A percentile compares a stretch with the other conserved stretches of the same genome.
phyloP scores from a whole-genome alignment of 345 rosid genomes.

The Salix suchowensis region DNA sequence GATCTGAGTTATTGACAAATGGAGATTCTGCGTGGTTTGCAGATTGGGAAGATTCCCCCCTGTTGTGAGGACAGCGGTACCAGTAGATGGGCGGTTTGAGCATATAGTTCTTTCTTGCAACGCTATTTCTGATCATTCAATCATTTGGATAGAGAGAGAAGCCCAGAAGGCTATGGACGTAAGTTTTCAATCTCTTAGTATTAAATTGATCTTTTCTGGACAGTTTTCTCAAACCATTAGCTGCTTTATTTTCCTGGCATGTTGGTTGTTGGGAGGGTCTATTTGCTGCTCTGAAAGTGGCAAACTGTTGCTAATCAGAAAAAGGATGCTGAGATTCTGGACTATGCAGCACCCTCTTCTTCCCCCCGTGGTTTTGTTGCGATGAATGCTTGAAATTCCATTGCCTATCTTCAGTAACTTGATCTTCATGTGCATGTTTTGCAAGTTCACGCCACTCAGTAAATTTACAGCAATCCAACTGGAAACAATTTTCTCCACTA shows the following conservation, averaged over 20 bases:
- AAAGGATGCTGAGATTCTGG: not conserved
- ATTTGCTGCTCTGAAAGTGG: not conserved
- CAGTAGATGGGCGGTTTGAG: slow-evolving; percentile 95
- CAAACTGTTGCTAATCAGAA: not conserved
- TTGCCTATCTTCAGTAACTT: not conserved
- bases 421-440: not conserved
- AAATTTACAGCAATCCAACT: not conserved
- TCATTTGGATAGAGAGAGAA: slow-evolving; percentile 87
- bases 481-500: not conserved
- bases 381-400: not conserved
- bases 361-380: not conserved
- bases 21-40: slow-evolving; percentile 14
- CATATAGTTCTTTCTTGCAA: slow-evolving; percentile 90
- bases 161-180: slow-evolving; percentile 72
- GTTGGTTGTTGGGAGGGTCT: not conserved
- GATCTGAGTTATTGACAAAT: not conserved
- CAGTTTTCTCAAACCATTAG: not conserved
- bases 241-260: not conserved
- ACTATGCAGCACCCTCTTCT: not conserved
- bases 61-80: slow-evolving; percentile 87
- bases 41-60: slow-evolving; percentile 88
- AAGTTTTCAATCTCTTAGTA: slow-evolving; percentile 23
- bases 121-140: slow-evolving; percentile 92
- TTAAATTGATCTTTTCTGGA: not conserved
- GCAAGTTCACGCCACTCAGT: not conserved